Base-by-base conservation (phyloP, 805 yeast genomes). In the Isabelozyma gotoi region DNA sequence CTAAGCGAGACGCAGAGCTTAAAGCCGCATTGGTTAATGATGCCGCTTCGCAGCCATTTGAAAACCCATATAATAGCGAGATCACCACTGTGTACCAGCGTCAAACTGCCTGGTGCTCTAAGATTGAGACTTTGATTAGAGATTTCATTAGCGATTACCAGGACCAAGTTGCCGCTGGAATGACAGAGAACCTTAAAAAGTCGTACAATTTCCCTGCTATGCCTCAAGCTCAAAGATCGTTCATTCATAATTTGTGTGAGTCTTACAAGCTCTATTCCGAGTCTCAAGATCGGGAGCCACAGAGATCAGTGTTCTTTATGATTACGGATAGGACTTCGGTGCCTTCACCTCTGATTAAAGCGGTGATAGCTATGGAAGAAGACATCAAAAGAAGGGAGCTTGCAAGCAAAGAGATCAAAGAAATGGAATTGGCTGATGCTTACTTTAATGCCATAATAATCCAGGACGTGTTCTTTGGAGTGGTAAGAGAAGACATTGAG, bases 231-330 rank as follows among this genome's bases (percentile, higher is more conserved):
- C 92, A 87, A 59, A 70, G 97, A 38, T 69, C 70, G 47, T 88
- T 89, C 56, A 64, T 90, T 19, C 92, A 83, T 55, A 81, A 80
- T 40, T 55, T 90, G 33, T 84, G 90, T 0, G 78, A 72, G 19
- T 63, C 80, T 0, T 88, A 70, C 58, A 68, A 74, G 10, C 53
- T 88, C 10, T 81, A 77, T 51, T 71, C 85, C 0, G 90, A 86
- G 53, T 78, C 91, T 2, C 94, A 87, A 48, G 96, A 88, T 60
- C 79, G 78, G 2, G 96, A 88, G 50, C 96, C 96, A 0, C 72
- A 79, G 41, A 63, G 96, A 47, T 78, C 85, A 8, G 92, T 89
- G 0, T 82, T 78, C 49, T 72, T 89, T n/a, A 70, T 63, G 24
- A 53, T 68, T 6, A 65, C 72, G 1, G 47, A 53, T n/a, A 42